phyloP scores from a whole-genome alignment of 2,329 filamentous ascomycete species.

The Penicillium sp. region DNA sequence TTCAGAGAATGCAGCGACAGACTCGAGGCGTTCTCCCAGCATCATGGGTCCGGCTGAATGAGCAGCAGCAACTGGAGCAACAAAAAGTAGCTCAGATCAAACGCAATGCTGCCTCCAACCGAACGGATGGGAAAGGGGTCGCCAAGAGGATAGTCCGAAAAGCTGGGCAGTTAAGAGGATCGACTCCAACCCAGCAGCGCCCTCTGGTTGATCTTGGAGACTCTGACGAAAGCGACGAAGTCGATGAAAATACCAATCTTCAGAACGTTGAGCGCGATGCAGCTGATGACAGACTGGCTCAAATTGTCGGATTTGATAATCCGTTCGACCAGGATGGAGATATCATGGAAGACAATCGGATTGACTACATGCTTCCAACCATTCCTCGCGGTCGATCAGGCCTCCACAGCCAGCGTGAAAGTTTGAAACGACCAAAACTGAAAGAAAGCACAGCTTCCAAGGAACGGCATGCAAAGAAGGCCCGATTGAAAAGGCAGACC shows the following conservation, averaged over 20 bases:
- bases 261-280: too few species aligned
- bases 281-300: slow-evolving; percentile 3
- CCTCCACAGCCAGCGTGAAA: slow-evolving; percentile 7
- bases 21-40: slow-evolving; percentile 51
- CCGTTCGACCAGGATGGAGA: slow-evolving; percentile 31
- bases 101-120: slow-evolving; percentile 20
- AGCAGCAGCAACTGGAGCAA: slow-evolving; percentile 33
- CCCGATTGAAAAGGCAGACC: slow-evolving; percentile 34
- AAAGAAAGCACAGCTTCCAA: slow-evolving; percentile 14
- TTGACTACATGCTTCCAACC: slow-evolving; percentile 43
- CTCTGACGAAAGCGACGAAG: slow-evolving; percentile 26
- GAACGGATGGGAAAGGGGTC: slow-evolving; percentile 34
- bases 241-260: neutral
- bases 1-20: slow-evolving; percentile 38
- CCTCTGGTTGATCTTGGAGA: slow-evolving; percentile 32
- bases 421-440: slow-evolving; percentile 17
- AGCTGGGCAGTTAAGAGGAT: slow-evolving; percentile 13
- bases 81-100: slow-evolving; percentile 19
- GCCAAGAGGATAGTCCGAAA: slow-evolving; percentile 33
- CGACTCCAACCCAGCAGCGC: slow-evolving; percentile 15
- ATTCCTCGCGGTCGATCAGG: slow-evolving; percentile 22
- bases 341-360: slow-evolving; percentile 42
- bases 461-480: slow-evolving; percentile 25
- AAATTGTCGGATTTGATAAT: slow-evolving; percentile 22
- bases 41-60: slow-evolving; percentile 46